Evolutionary conservation across 805 yeast genomes (phyloP), one percentile per base, ranked within the genome.

Genomic region (Wickerhamomyces pijperi): DNA sequence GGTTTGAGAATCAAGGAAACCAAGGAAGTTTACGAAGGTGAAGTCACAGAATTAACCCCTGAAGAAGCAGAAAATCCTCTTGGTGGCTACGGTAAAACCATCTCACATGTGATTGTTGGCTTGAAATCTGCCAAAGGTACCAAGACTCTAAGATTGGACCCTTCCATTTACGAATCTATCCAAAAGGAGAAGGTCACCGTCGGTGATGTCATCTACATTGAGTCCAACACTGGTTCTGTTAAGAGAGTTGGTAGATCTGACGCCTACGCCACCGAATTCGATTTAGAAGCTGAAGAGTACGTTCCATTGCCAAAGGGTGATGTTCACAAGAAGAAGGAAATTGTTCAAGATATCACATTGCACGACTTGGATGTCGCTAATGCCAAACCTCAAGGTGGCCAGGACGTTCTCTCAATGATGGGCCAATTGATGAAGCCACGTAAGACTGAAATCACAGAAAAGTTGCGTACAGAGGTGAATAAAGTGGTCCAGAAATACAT

Each of bases 261-360:
- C 60, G 96, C 97, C 0, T 87, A 87, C 55, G 97, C 98, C 19
- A 87, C 98, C 9, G 99, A 92, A 64, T 92, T 88, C 53, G 99
- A 92, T 62, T 74, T 94, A 43, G 97, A 92, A 70, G 96, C 97
- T 20, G 97, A 94, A 64, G 97, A 92, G 64, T 92, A 92, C 61
- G 97, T 92, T 18, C 96, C 98, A 34, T 72, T 94, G 52, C 99
- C 99, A 44, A 94, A 92, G 65, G 98, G 98, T 39, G 99, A 92
- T 61, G 95, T 92, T 35, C 98, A 92, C 67, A 88, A 90, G 59
- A 87, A 92, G 71, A 92, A 92, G 60, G 97, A 92, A 63, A 87
- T 90, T 51, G 95, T 92, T 17, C 99, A 92, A 65, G 97, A 92
- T 50, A 96, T 92, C 35, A 85, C 97, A 3, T 71, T 92, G 51